phyloP scores from a whole-genome alignment of 129 eudicot genomes.

The Tagetes patula region DNA sequence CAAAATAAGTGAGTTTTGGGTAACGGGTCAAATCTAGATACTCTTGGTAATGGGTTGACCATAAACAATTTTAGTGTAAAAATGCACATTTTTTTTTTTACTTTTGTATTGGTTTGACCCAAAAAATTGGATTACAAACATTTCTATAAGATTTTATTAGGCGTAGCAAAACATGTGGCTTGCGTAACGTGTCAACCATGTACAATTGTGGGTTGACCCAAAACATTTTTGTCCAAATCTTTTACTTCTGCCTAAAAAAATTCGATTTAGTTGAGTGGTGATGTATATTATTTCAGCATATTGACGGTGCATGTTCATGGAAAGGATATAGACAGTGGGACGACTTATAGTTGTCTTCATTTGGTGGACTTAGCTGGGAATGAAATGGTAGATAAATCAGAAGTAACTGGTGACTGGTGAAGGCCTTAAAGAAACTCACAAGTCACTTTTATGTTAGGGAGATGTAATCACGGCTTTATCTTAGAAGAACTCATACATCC shows the following conservation, averaged over 20 bases:
- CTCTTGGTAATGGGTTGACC: no score
- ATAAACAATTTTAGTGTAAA: no score
- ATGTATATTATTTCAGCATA: slow-evolving; percentile 51
- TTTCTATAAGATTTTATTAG: no score
- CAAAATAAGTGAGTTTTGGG: neutral
- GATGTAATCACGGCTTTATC: slow-evolving; percentile 83
- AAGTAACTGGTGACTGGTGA: slow-evolving; percentile 54
- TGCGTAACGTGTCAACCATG: no score
- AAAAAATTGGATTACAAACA: no score
- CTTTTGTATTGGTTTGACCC: no score
- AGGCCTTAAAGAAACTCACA: slow-evolving; percentile 77
- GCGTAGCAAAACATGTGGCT: no score
- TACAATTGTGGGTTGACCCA: no score
- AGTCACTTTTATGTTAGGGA: slow-evolving; percentile 81
- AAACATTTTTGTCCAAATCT: no score
- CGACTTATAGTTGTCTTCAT: slow-evolving; percentile 72
- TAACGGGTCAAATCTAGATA: slow-evolving; percentile 5
- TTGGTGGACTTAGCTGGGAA: slow-evolving; percentile 91
- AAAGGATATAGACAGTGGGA: slow-evolving; percentile 67
- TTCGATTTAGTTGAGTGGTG: neutral
- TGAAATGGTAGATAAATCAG: slow-evolving; percentile 71
- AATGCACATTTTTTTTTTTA: no score
- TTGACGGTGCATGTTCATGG: slow-evolving; percentile 74
- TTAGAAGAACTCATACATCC: slow-evolving; percentile 73
- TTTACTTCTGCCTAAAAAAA: no score